Evolutionary conservation across 2,329 filamentous ascomycete genomes (phyloP).

Genomic region (Calycina marina): DNA sequence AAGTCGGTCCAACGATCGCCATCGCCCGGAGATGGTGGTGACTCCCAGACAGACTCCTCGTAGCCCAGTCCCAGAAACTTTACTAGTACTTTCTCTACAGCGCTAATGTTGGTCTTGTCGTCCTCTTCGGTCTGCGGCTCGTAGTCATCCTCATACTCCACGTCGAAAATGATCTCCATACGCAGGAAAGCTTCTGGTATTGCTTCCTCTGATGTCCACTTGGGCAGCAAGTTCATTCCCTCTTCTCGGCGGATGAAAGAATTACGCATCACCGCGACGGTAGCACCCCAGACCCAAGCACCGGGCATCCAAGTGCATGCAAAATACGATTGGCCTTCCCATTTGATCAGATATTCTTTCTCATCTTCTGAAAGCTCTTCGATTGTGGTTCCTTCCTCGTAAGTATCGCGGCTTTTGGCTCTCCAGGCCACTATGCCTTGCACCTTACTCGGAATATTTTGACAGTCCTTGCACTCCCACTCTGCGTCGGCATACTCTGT

Average conservation of each 20-base stretch:
- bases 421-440: conserved; percentile 81
- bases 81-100: conserved; percentile 62
- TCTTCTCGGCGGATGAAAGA: conserved; percentile 62
- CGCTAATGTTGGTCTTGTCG: conserved; percentile 55
- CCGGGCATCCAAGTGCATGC: conserved; percentile 80
- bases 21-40: conserved; percentile 51
- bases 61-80: conserved; percentile 91
- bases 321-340: conserved; percentile 67
- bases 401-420: conserved; percentile 43
- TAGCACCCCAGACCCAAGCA: conserved; percentile 70
- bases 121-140: conserved; percentile 45
- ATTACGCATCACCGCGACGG: conserved; percentile 46
- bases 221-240: conserved; percentile 43
- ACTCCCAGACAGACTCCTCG: conserved; percentile 83
- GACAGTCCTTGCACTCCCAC: conserved; percentile 74
- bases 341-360: conserved; percentile 90
- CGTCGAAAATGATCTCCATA: conserved; percentile 77
- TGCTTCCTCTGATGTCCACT: conserved; percentile 60
- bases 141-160: conserved; percentile 46
- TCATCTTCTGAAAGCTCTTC: conserved; percentile 53
- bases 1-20: conserved; percentile 64
- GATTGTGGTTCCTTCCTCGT: conserved; percentile 35
- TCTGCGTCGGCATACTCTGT: conserved; percentile 57
- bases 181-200: conserved; percentile 77
- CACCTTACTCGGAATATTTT: conserved; percentile 49